Conservation (phyloP, 169 alveolate genomes). For the Sarcocystis neurona region DNA sequence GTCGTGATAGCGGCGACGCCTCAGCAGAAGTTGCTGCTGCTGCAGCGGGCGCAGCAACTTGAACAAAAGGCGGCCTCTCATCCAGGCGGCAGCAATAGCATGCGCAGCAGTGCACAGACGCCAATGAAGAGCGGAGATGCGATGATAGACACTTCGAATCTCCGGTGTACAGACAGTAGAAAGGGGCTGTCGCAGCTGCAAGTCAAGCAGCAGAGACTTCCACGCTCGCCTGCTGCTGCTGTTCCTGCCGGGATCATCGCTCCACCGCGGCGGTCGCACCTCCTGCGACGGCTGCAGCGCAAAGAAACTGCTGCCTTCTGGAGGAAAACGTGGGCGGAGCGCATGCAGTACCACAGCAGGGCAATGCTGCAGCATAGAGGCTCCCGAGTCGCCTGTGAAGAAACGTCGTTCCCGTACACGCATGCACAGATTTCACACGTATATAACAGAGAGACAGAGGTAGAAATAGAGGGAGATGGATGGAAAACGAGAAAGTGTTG, state of each 20-base stretch:
- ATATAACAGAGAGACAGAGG: no score
- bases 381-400: not conserved
- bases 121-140: not conserved
- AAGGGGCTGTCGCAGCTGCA: not conserved
- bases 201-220: not conserved
- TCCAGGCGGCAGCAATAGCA: conserved; percentile 11
- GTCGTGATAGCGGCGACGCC: no score
- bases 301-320: not conserved
- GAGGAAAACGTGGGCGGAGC: not conserved
- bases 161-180: conserved; percentile 15
- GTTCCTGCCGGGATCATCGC: no score
- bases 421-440: no score
- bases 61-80: not conserved
- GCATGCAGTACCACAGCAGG: conserved; percentile 16
- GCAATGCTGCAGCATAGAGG: not conserved
- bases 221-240: not conserved
- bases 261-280: no score
- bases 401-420: no score
- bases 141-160: not conserved
- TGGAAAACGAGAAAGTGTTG: no score
- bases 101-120: not conserved
- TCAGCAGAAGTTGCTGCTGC: conserved; percentile 18
- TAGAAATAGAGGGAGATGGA: no score
- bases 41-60: not conserved
- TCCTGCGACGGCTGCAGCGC: no score